Evolutionary conservation across 495 filamentous ascomycete genomes (phyloP).

Genomic region (Aspergillus indologenus): DNA sequence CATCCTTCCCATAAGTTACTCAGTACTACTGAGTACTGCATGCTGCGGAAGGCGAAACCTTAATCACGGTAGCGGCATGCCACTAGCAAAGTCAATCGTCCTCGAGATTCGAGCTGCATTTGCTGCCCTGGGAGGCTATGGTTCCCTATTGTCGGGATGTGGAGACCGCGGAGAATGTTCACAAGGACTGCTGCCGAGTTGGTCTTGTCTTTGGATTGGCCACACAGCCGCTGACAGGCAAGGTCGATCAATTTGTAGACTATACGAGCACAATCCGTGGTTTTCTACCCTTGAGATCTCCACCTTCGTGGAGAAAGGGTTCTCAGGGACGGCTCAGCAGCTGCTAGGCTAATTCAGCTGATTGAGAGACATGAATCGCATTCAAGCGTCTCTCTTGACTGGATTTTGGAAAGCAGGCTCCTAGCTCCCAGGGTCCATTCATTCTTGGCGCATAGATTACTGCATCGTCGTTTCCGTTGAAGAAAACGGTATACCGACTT

Average conservation of each 20-base stretch:
- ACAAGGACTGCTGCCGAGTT: neutral
- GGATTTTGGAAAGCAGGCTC: neutral
- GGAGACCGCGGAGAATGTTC: neutral
- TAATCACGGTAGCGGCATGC: neutral
- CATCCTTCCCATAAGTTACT: too few relatives aligned
- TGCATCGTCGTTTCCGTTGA: neutral
- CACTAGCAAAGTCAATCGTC: constrained; percentile 4
- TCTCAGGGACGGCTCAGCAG: neutral
- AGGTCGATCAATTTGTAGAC: neutral
- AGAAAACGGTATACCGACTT: neutral
- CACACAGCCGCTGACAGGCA: neutral
- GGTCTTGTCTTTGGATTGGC: neutral
- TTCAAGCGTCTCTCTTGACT: neutral
- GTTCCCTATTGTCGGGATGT: neutral
- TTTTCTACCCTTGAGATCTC: neutral
- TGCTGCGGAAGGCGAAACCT: neutral
- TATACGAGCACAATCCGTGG: neutral
- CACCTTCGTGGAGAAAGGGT: neutral
- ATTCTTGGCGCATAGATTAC: neutral
- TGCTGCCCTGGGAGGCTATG: neutral
- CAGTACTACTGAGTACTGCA: too few relatives aligned
- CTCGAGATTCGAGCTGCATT: neutral
- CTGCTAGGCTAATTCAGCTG: neutral
- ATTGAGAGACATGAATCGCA: neutral
- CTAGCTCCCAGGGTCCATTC: neutral